Evolutionary conservation across 345 rosid species (phyloP), one percentile per base, ranked within the genome.

Genomic region (Kandelia obovata): DNA sequence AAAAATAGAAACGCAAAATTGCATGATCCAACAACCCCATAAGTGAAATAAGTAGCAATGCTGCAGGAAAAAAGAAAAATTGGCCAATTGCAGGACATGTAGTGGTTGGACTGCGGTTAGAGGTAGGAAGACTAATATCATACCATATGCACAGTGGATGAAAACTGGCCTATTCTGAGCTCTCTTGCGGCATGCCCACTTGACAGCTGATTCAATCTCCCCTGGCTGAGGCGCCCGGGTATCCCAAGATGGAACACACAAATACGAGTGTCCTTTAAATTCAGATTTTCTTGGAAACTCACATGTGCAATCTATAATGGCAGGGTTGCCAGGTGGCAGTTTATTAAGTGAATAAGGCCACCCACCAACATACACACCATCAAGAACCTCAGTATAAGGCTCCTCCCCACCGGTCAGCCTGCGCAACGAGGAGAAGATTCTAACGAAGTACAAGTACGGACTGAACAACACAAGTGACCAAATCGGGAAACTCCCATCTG

Each of bases 161-260:
- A 83, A 85, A 51, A 85, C 79, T 1, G 86, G 89, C 76, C 55
- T 74, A 64, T 82, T 84, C 80, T 73, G 87, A 62, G 87, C 86
- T 73, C 92, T 84, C 73, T 83, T 89, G 65, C 88, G 26, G 47
- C 80, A 76, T 62, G 87, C 92, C 96, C 92, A 89, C 77, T 89
- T 85, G 59, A 89, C 92, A 28, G 92, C 96, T 0, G 88, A 78
- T 67, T 89, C 96, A 27, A 89, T 89, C 73, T 87, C 84, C 47
- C 72, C 85, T 0, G 92, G 89, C 62, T 67, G 79, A 66, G 96
- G 96, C 1, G 96, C 64, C 75, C 92, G 80, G 2, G 92, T 89
- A 61, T 89, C 92, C 96, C 96, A 89, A 70, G 96, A 87, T 7
- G 96, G 89, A 30, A 89, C 62, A 55, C 96, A 87, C 6, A 89